Base-by-base conservation (phyloP, 345 rosid species). In the Lagerstroemia speciosa region DNA sequence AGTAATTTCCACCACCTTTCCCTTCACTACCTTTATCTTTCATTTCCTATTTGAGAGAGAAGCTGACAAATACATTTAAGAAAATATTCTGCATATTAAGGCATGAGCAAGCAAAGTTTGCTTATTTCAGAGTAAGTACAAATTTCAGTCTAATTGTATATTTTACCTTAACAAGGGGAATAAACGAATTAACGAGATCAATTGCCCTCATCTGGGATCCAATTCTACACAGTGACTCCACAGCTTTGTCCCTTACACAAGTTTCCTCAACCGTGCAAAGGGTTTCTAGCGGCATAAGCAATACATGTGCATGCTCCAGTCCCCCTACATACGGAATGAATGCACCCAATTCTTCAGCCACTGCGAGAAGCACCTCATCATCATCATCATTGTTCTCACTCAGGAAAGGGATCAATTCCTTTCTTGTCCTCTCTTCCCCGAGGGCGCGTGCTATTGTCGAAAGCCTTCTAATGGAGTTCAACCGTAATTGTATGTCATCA, bases 371-470 rank as follows among this genome's bases (percentile, higher is more conserved):
- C 36, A 93, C 97, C 82, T 93, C 98, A 27, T 93, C 96, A 30
- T 93, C 97, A 55, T 93, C 97, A 5, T 93, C 98, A 76, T 90
- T 93, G 82, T 91, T 93, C 77, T 93, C 98, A 27, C 96, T 86
- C 72, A 91, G 69, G 72, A 93, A 93, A 0, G 98, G 98, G 65
- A 93, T 89, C 62, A 93, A 73, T 72, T 93, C 98, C 85, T 89
- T 93, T 68, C 98, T 80, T 0, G 97, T 91, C 48, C 96, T 81
- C 67, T 93, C 98, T 79, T 93, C 98, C 37, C 98, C 97, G 31
- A 93, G 97, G 26, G 98, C 98, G 60, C 94, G 96, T 6, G 97
- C 97, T 40, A 93, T 93, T 0, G 98, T 93, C 31, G 98, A 93
- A 26, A 93, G 74, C 71, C 92, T 83, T 33, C 96, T 87, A 53